Evolutionary conservation across 2,329 filamentous ascomycete species (phyloP), one percentile per base, ranked within the genome.

Genomic region (Fusarium nurragi): DNA sequence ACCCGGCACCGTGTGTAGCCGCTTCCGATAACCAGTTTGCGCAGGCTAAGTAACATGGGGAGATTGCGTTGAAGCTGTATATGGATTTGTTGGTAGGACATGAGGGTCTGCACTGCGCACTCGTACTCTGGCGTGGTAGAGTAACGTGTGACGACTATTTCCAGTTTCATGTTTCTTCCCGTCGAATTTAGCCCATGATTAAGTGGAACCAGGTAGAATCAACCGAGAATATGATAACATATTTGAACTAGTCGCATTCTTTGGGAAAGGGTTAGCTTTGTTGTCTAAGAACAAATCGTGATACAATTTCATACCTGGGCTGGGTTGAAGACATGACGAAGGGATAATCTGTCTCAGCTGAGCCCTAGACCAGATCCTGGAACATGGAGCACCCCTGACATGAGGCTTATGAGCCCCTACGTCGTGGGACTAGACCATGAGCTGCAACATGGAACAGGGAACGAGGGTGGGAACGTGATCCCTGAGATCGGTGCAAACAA

Each of bases 381-480:
- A 34, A 22, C 47, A 47, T 44, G 54, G 54, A 55, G 34, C 30
- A 60, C 55, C 54, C 68, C 54, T 54, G 54, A 44, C 32, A 40
- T 32, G 19, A 30, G 18, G 28, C 68, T 61, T 36, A 40, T 32
- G 19, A 30, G 18, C 32, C 68, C 64, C 56, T 70, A 55, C 37
- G 32, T 59, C 50, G 68, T 66, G 58, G 67, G 41, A 47, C 68
- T 18, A 36, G 23, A 44, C 43, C 55, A 40, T 55, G 53, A 50
- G 65, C 50, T 65, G 28, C 47, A 67, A 64, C 64, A 55, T 64
- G 59, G 59, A 51, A 41, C 41, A 61, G n/a, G 41, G 48, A 23
- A 43, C 55, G 55, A 54, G 58, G 49, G 26, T 44, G 22, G 32
- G 39, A 26, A 26, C 52, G 43, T 41, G 23, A 52, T 64, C 59